Base-by-base conservation (phyloP, 257 asterid species). In the Penstemon eatonii region DNA sequence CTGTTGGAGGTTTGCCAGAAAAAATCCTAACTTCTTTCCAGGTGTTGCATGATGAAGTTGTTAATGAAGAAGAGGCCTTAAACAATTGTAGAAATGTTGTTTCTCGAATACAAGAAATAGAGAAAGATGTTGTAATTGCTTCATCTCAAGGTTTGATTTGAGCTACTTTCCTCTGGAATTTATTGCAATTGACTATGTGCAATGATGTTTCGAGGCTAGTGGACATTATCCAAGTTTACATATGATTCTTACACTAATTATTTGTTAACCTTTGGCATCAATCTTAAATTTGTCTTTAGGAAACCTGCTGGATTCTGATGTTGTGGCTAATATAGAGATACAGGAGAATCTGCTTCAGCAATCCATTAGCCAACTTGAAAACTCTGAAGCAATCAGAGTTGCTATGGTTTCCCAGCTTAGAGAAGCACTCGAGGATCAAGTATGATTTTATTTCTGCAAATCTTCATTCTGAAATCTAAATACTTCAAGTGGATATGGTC, bases 371-470 rank as follows among this genome's bases (percentile, higher is more conserved):
- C 83, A 91, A 76, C 89, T 94, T 69, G 93, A 86, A 81, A 87
- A 85, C 75, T 80, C 85, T 77, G 97, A 84, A 80, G 82, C 84
- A 67, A 75, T 74, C 46, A 84, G 96, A 79, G 79, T 58, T 76
- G 75, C 86, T 60, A 80, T 94, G 75, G 75, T 85, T 71, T 87
- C 90, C 63, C 89, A 79, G 74, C 97, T 94, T 66, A 81, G 73
- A 66, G 95, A 87, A 71, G 99, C 99, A 44, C 89, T 87, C 75
- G 86, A 74, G 73, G 96, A 87, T 74, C 96, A 94, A 79, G 99
- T 94, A 89, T 52, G 79, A 59, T 68, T 60, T 50, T 19, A 10
- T 56, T 63, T 75, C 49, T 52, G 54, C 33, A 37, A 47, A 25
- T 60, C 38, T 54, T 42, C 18, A 18, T 49, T 69, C 61, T 58